These are phyloP conservation scores for Cladophialophora psammophila DNA, from an alignment of 2,329 filamentous ascomycete genomes.

Conservation along the genomic window DNA sequence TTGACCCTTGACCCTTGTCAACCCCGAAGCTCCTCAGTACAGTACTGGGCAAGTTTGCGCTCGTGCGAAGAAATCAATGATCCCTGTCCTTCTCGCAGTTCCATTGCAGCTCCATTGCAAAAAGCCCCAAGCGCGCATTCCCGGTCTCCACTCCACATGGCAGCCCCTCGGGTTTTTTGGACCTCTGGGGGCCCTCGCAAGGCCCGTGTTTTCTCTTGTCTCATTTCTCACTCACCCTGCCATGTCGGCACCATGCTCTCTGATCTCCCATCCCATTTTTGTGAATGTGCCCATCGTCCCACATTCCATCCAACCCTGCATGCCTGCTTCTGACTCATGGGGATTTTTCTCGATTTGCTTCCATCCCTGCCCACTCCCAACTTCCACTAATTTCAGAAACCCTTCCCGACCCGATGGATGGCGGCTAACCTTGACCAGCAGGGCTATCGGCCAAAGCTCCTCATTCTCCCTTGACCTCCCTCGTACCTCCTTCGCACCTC, in stretches of 20 bases:
- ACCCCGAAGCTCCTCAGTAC: neutral
- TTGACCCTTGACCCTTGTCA: neutral
- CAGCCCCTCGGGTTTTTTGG: neutral
- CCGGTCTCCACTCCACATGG: slow-evolving; percentile 2
- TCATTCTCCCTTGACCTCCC: neutral
- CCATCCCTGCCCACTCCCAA: neutral
- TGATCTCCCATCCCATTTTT: neutral
- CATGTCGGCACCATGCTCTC: neutral
- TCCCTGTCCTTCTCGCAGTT: neutral
- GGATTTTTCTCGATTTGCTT: slow-evolving; percentile 3
- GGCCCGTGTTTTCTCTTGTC: neutral
- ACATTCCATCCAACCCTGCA: neutral
- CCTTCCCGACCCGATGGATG: slow-evolving; percentile 14
- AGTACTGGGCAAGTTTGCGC: too few relatives aligned
- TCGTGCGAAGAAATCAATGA: neutral
- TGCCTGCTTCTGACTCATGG: neutral
- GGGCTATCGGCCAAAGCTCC: neutral
- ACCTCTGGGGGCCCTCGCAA: neutral
- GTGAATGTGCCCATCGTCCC: slow-evolving; percentile 7
- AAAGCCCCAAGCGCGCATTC: neutral
- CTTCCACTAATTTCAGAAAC: slow-evolving; percentile 9
- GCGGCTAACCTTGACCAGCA: slow-evolving; percentile 8
- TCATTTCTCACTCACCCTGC: neutral
- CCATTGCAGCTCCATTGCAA: slow-evolving; percentile 1
- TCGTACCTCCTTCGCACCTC: too few relatives aligned